These are phyloP conservation scores for Ambrosiella beaveri DNA, from an alignment of 2,329 filamentous ascomycete species.

Conservation along the genomic window DNA sequence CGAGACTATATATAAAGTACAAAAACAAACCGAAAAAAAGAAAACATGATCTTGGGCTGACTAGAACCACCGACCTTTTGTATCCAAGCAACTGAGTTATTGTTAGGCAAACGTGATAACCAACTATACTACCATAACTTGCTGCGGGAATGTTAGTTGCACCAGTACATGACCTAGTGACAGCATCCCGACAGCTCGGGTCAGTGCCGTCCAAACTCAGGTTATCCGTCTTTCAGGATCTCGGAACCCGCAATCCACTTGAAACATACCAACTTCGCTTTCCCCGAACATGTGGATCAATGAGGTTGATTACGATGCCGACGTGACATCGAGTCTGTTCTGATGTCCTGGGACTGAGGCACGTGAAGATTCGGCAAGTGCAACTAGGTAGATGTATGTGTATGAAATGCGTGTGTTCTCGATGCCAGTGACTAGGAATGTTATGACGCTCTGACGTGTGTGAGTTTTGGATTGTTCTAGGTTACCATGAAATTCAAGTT, in stretches of 20 bases:
- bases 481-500: neutral
- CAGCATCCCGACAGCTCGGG: neutral
- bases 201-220: neutral
- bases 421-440: no score
- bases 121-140: constrained; percentile 9
- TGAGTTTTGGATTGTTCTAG: neutral
- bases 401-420: no score
- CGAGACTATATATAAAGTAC: neutral
- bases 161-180: neutral
- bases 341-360: no score
- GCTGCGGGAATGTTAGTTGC: neutral
- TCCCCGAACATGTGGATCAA: no score
- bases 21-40: neutral
- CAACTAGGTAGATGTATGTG: no score
- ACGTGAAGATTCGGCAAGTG: no score
- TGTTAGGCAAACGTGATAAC: constrained; percentile 12
- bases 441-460: no score
- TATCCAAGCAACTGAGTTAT: constrained; percentile 5
- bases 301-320: no score
- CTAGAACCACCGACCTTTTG: constrained; percentile 11
- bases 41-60: constrained; percentile 6
- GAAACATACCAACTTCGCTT: no score
- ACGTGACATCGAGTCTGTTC: no score
- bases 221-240: no score
- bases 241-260: no score